Conservation (phyloP, 768 basidiomycete genomes). For the Pisolithus orientalis region DNA sequence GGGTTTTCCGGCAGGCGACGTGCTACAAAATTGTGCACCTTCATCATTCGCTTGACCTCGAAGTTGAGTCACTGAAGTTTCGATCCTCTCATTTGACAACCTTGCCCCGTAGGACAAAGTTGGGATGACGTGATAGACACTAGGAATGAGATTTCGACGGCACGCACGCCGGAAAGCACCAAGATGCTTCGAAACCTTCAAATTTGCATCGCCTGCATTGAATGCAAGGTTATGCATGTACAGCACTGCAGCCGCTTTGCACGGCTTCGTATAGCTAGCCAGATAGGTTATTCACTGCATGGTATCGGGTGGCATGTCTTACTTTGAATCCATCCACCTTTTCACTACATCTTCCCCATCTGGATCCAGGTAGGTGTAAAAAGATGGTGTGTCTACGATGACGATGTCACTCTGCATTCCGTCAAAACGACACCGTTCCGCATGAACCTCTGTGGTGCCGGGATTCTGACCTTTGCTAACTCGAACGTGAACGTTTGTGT, state of each 20-base stretch:
- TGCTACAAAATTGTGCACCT: background rate
- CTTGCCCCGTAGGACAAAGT: background rate
- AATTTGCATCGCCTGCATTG: background rate
- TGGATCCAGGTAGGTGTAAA: background rate
- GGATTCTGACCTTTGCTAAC: background rate
- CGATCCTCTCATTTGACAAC: background rate
- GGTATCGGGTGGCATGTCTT: background rate
- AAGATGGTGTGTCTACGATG: background rate
- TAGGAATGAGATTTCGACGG: background rate
- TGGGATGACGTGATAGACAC: background rate
- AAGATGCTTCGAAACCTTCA: background rate
- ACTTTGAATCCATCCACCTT: background rate
- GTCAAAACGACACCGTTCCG: background rate
- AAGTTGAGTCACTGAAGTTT: background rate
- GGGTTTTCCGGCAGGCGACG: too few species aligned
- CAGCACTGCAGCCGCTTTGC: background rate
- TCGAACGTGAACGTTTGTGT: too few species aligned
- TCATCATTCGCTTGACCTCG: background rate
- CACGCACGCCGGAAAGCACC: background rate
- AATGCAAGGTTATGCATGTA: background rate
- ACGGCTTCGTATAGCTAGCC: background rate
- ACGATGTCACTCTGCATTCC: background rate
- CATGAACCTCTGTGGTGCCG: background rate
- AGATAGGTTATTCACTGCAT: background rate
- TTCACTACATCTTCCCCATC: background rate